phyloP scores from a whole-genome alignment of 139 green algal genomes.

The Gonium pectorale region DNA sequence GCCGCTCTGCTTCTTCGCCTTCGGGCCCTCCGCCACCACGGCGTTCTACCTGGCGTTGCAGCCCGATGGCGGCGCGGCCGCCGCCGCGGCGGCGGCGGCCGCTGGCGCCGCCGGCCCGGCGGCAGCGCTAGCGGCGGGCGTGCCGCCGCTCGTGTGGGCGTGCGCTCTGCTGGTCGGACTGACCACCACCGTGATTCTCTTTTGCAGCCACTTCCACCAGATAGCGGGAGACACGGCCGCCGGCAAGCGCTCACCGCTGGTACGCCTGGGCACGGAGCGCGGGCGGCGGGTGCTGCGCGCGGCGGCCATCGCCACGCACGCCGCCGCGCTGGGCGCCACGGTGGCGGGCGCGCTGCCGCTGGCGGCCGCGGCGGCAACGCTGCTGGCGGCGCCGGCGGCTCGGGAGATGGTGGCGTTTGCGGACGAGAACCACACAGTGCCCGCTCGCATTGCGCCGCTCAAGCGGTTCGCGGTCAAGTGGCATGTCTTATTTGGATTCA shows the following conservation, averaged over 20 bases:
- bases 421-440: conserved; percentile 53
- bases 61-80: conserved; percentile 29
- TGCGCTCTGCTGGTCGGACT: conserved; percentile 79
- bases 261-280: conserved; percentile 78
- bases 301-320: conserved; percentile 24
- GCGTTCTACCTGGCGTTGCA: conserved; percentile 94
- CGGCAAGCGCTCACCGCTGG: conserved; percentile 90
- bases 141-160: conserved; percentile 56
- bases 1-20: conserved; percentile 96
- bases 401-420: conserved; percentile 51
- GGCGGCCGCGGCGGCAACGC: conserved; percentile 1
- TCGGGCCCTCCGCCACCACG: conserved; percentile 91
- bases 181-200: conserved; percentile 92
- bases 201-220: conserved; percentile 96
- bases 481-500: conserved; percentile 66
- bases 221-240: conserved; percentile 80
- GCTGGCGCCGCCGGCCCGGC: background rate
- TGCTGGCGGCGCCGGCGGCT: conserved; percentile 55
- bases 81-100: background rate
- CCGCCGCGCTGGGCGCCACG: conserved; percentile 20
- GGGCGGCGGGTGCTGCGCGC: conserved; percentile 56
- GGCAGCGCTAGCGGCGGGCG: background rate
- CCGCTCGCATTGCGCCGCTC: conserved; percentile 58
- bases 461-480: conserved; percentile 74
- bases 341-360: conserved; percentile 37